Base-by-base conservation (phyloP, 2,329 filamentous ascomycete species). In the Trichoderma citrinoviride region DNA sequence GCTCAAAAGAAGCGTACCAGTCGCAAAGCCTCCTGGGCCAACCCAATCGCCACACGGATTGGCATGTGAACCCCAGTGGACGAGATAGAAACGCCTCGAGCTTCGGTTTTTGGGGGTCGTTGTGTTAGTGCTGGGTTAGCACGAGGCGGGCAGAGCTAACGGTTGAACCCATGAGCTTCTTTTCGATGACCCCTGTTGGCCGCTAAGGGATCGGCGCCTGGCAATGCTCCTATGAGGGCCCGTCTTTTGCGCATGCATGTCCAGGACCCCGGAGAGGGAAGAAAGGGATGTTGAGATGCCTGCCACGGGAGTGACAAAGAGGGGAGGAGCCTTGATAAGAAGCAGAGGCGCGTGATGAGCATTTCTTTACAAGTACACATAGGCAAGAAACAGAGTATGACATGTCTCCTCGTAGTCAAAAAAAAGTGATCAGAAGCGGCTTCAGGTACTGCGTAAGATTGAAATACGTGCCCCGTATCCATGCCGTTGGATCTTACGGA, bases 11-110 rank as follows among this genome's bases (percentile, higher is more conserved):
- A 37, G 33, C 10, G 27, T 19, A 61, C 47, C 21, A 44, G 47
- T 52, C 37, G 17, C 41, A 21, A 44, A 61, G 52, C 6, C 58
- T 37, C 53, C 47, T 61, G 58, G 47, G 27, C 58, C 58, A 61
- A 61, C 58, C 46, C 58, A 52, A 44, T n/a, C n/a, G 47, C 47
- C 58, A 61, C 58, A 61, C 58, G 58, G 37, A 14, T 25, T 47
- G 47, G 47, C 47, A 61, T 29, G 37, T 44, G 37, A 61, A 53
- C 2, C 46, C 58, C 37, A 61, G 19, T 61, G 58, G 58, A 53
- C 58, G n/a, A 37, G 5, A 37, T n/a, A 10, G 12, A 14, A 37
- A 37, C 33, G 33, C 4, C 33, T 5, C 14, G 33, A 37, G 33
- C 5, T 37, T 14, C 29, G 29, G 5, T 8, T 29, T 29, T 7